phyloP scores from a whole-genome alignment of 202 grass and related monocot species.

The Setaria italica region DNA sequence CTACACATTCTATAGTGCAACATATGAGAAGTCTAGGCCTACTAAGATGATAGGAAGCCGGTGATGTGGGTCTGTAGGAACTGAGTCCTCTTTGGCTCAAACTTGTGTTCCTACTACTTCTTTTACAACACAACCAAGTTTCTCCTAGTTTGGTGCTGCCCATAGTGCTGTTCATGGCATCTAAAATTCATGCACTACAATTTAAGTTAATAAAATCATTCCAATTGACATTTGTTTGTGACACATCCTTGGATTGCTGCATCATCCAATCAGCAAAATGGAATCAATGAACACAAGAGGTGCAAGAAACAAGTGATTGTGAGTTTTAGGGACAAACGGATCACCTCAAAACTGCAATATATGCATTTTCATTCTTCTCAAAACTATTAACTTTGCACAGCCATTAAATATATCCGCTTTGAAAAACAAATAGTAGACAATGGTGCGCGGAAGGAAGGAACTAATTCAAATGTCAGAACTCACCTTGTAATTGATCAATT shows the following conservation, averaged over 20 bases:
- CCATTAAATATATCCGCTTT: neutral
- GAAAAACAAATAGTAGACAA: slow-evolving; percentile 10
- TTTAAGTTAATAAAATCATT: neutral
- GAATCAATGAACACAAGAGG: neutral
- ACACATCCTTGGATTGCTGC: neutral
- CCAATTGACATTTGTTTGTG: neutral
- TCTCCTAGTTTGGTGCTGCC: neutral
- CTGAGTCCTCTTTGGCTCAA: neutral
- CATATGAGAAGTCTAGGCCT: neutral
- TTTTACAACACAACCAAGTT: neutral
- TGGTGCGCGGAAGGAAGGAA: neutral
- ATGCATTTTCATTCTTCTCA: neutral
- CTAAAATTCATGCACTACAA: neutral
- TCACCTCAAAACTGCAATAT: neutral
- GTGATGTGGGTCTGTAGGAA: neutral
- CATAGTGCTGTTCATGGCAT: neutral
- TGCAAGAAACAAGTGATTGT: neutral
- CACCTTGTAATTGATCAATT: slow-evolving; percentile 61
- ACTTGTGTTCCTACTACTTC: neutral
- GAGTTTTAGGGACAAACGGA: neutral
- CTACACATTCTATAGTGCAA: neutral
- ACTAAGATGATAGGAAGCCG: neutral
- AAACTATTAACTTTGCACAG: slow-evolving; percentile 19
- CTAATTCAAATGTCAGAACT: slow-evolving; percentile 47
- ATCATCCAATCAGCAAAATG: neutral